phyloP scores from a whole-genome alignment of 352 stramenopile species.

The Pythium sukuiense region DNA sequence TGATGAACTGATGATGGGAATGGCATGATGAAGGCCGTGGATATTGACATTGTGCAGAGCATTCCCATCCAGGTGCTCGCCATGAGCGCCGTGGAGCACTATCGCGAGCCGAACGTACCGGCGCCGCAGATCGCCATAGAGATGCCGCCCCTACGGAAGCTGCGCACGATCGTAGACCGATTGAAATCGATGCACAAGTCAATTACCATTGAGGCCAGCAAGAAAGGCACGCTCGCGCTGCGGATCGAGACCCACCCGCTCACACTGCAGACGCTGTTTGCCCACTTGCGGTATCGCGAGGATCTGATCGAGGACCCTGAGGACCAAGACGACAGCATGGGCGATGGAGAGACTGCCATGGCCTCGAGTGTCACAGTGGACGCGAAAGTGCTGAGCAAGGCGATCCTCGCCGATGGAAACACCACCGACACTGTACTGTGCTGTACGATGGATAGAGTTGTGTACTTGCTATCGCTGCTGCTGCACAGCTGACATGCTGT shows the following conservation, averaged over 20 bases:
- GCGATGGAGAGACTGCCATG: conserved; percentile 13
- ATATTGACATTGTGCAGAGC: conserved; percentile 87
- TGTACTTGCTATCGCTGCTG: neutral
- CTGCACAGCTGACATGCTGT: neutral
- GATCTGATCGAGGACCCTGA: conserved; percentile 64
- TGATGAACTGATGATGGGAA: neutral
- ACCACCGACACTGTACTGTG: conserved; percentile 72
- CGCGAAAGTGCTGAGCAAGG: conserved; percentile 74
- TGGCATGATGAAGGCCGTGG: conserved; percentile 45
- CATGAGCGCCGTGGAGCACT: conserved; percentile 73
- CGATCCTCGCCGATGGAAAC: conserved; percentile 69
- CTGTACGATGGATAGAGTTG: conserved; percentile 36
- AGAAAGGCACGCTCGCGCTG: conserved; percentile 61
- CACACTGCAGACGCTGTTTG: conserved; percentile 77
- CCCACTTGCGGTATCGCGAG: conserved; percentile 66
- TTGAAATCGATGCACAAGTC: conserved; percentile 76
- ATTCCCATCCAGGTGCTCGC: conserved; percentile 80
- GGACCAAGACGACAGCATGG: conserved; percentile 28
- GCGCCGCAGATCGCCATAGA: conserved; percentile 79
- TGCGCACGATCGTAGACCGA: conserved; percentile 72
- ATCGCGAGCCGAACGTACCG: conserved; percentile 72
- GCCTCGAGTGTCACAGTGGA: conserved; percentile 72
- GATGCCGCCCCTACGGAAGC: conserved; percentile 64
- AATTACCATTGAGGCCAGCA: conserved; percentile 75
- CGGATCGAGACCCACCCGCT: conserved; percentile 71